phyloP scores from a whole-genome alignment of 371 early-diverging fungal species.

The Blastocladiella emersonii region DNA sequence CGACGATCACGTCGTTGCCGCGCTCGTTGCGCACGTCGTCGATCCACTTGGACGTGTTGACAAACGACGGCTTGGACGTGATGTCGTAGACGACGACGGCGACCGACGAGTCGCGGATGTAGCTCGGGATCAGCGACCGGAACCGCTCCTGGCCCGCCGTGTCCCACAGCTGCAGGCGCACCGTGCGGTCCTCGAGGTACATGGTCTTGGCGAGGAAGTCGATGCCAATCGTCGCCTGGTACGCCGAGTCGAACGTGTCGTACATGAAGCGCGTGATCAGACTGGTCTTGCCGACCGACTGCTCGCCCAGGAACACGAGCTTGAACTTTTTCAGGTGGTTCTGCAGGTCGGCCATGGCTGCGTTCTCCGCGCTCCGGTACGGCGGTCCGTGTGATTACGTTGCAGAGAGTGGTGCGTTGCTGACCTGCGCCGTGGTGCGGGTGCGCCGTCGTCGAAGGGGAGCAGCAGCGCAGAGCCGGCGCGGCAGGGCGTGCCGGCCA shows the following conservation, averaged over 20 bases:
- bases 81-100: conserved; percentile 97
- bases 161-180: conserved; percentile 99
- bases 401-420: too few relatives aligned
- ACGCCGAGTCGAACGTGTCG: conserved; percentile 93
- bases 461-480: too few relatives aligned
- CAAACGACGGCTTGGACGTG: conserved; percentile 73
- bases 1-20: conserved; percentile 91
- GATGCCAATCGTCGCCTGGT: conserved; percentile 99
- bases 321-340: conserved; percentile 77
- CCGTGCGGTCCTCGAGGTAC: conserved; percentile 90
- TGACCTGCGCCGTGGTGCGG: too few relatives aligned
- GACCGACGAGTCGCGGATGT: conserved; percentile 97
- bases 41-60: conserved; percentile 95
- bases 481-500: too few relatives aligned
- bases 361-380: too few relatives aligned
- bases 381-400: too few relatives aligned
- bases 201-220: conserved; percentile 99
- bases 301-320: conserved; percentile 89
- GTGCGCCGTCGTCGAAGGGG: too few relatives aligned
- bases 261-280: conserved; percentile 98
- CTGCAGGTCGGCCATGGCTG: conserved; percentile 18
- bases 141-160: conserved; percentile 90
- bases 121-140: conserved; percentile 92
- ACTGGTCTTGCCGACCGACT: conserved; percentile 98
- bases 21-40: conserved; percentile 95